phyloP scores from a whole-genome alignment of 192 early-diverging fungal genomes.

The Obelidium mucronatum region DNA sequence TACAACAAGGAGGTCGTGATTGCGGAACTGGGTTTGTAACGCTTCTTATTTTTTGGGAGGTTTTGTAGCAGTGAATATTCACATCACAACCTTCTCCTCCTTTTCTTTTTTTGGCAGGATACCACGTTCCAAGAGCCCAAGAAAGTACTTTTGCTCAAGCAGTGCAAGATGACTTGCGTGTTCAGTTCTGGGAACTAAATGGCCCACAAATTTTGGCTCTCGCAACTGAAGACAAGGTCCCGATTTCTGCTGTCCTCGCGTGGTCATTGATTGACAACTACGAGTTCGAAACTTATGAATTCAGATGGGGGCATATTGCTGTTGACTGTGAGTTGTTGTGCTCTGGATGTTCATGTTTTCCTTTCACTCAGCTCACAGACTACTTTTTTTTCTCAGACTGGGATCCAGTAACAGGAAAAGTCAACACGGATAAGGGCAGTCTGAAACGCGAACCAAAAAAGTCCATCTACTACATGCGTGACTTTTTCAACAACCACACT shows the following conservation, averaged over 20 bases:
- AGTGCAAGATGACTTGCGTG: slow-evolving; percentile 28
- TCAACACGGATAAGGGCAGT: slow-evolving; percentile 32
- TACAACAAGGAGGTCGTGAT: slow-evolving; percentile 26
- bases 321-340: slow-evolving; percentile 25
- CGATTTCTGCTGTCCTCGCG: slow-evolving; percentile 33
- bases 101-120: no score
- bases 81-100: no score
- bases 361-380: no score
- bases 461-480: slow-evolving; percentile 17
- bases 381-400: not conserved
- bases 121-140: slow-evolving; percentile 19
- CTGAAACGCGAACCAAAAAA: slow-evolving; percentile 11
- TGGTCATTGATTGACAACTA: slow-evolving; percentile 48
- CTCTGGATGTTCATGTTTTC: no score
- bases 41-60: no score
- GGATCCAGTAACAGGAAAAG: slow-evolving; percentile 15
- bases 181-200: slow-evolving; percentile 27
- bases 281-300: slow-evolving; percentile 38
- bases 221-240: slow-evolving; percentile 35
- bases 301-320: slow-evolving; percentile 39
- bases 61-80: no score
- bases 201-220: not conserved
- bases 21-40: slow-evolving; percentile 16
- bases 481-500: slow-evolving; percentile 25
- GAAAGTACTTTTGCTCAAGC: slow-evolving; percentile 25